phyloP scores from a whole-genome alignment of 2,329 filamentous ascomycete genomes.

The Ascochyta fabae region DNA sequence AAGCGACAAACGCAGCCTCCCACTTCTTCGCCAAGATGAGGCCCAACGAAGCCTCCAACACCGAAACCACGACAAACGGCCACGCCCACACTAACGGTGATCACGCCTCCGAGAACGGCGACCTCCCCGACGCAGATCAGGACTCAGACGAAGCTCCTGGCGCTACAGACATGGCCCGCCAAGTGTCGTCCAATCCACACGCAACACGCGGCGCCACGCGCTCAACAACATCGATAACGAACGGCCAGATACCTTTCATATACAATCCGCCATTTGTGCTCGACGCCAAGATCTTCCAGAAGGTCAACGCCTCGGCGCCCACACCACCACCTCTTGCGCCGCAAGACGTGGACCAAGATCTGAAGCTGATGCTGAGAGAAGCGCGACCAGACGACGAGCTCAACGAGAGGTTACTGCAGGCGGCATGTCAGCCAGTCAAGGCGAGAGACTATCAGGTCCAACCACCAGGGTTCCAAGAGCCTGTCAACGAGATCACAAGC shows the following conservation, averaged over 20 bases:
- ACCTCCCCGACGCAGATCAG: constrained; percentile 48
- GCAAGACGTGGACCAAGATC: constrained; percentile 56
- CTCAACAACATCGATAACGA: constrained; percentile 56
- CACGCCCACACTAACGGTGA: constrained; percentile 44
- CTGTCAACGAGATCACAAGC: constrained; percentile 43
- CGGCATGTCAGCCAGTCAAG: constrained; percentile 42
- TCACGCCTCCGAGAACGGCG: constrained; percentile 43
- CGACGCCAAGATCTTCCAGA: constrained; percentile 54
- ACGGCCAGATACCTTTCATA: constrained; percentile 52
- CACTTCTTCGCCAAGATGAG: constrained; percentile 64
- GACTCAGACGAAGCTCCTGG: constrained; percentile 50
- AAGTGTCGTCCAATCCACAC: constrained; percentile 64
- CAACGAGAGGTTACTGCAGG: constrained; percentile 48
- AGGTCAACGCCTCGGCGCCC: constrained; percentile 57
- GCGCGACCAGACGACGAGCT: constrained; percentile 48
- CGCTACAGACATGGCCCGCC: constrained; percentile 66
- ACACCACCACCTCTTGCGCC: constrained; percentile 52
- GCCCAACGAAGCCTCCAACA: constrained; percentile 37
- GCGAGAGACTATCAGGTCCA: constrained; percentile 46
- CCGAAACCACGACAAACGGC: constrained; percentile 42
- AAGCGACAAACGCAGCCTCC: constrained; percentile 65
- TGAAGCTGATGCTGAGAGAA: constrained; percentile 55
- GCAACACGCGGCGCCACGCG: constrained; percentile 59
- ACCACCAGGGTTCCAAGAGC: constrained; percentile 40
- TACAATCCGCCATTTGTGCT: constrained; percentile 52